Evolutionary conservation across 805 yeast species (phyloP), one percentile per base, ranked within the genome.

Genomic region (Ogataea nakhonphanomensis): DNA sequence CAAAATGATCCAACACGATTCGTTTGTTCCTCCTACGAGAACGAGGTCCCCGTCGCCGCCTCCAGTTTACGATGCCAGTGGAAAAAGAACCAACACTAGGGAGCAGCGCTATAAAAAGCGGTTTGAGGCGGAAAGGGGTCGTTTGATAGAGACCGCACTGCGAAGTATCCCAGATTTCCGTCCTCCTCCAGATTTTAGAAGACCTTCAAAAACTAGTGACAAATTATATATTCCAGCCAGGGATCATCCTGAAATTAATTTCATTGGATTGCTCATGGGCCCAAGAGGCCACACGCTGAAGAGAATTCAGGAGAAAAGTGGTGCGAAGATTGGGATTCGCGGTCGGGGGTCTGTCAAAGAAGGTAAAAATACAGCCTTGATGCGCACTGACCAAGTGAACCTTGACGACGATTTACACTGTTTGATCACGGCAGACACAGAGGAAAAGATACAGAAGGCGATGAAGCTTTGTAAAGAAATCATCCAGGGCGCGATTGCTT

Each of bases 321-420:
- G 96, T 1, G 96, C 98, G 12, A 78, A 74, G 49, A 83, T 93
- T 44, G 95, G 90, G 3, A 85, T 93, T 35, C 72, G 99, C 51
- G 99, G 99, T 21, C 81, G 84, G 51, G 99, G 99, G 0, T 90
- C 97, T 1, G 95, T 89, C 13, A 91, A 91, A 57, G 95, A 87
- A 56, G 98, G 98, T 24, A 84, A 80, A 59, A 74, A 76, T 42
- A 65, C 76, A 1, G 55, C 69, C 9, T 71, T 69, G 27, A 58
- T 71, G 11, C 69, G 74, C 5, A 67, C 72, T 30, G 70, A 68
- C 11, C 75, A 75, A 24, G 70, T 74, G 45, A 74, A 78, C 44
- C 66, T 81, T 49, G 79, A 81, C 32, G 99, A 95, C 44, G 95
- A 88, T 30, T 64, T 95, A 39, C 99, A 93, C 62, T 90, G 95